Percentiles rank a stretch among this genome's conserved stretches.
These are phyloP conservation scores for Bondarzewia mesenterica DNA, from an alignment of 1,284 basidiomycete genomes.

Conservation along the genomic window DNA sequence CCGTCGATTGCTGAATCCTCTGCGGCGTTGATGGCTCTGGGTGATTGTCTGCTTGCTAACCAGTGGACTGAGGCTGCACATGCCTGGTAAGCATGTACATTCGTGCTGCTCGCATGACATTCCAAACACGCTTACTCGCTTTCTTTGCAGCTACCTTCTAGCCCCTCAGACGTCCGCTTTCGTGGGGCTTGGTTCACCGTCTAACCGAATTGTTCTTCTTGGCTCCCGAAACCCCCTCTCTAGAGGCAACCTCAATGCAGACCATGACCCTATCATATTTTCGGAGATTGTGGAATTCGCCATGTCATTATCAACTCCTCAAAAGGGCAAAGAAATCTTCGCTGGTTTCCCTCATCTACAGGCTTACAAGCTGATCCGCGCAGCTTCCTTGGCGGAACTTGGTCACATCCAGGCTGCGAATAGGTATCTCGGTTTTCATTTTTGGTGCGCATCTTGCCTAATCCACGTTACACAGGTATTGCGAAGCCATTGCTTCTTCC, in stretches of 20 bases:
- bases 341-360: conserved; percentile 82
- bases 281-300: conserved; percentile 94
- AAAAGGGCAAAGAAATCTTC: conserved; percentile 86
- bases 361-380: conserved; percentile 81
- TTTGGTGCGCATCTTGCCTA: conserved; percentile 2
- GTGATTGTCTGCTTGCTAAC: conserved; percentile 71
- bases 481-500: conserved; percentile 79
- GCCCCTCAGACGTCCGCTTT: conserved; percentile 78
- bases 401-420: conserved; percentile 70
- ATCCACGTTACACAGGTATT: conserved; percentile 66
- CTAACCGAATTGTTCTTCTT: conserved; percentile 57
- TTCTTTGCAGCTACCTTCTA: conserved; percentile 72
- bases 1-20: conserved; percentile 58
- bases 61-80: conserved; percentile 85
- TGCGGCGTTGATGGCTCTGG: conserved; percentile 79
- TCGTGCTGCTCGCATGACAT: background rate
- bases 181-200: conserved; percentile 56
- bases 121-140: background rate
- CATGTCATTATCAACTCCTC: conserved; percentile 59
- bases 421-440: conserved; percentile 35
- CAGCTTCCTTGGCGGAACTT: conserved; percentile 70
- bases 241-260: conserved; percentile 50
- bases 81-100: conserved; percentile 56
- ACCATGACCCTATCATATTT: conserved; percentile 78
- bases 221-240: conserved; percentile 54